These are phyloP conservation scores for Aureobasidium sp. DNA, from an alignment of 2,329 filamentous ascomycete species.

Conservation along the genomic window DNA sequence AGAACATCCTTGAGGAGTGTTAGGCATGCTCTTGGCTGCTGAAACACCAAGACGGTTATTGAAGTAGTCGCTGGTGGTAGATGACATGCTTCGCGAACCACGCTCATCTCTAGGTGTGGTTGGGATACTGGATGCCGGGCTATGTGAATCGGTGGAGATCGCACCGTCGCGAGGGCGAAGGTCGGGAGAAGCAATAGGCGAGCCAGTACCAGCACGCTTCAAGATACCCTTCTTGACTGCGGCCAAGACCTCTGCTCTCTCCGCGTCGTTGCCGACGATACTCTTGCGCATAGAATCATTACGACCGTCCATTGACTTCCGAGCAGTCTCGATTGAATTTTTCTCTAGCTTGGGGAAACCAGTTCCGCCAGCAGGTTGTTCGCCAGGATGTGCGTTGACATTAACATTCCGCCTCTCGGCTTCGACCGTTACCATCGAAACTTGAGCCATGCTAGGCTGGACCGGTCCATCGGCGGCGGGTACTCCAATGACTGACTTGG, in stretches of 20 bases:
- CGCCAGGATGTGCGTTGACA: constrained; percentile 61
- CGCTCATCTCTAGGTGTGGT: constrained; percentile 79
- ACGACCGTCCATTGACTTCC: constrained; percentile 42
- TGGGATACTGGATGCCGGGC: constrained; percentile 76
- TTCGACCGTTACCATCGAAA: constrained; percentile 94
- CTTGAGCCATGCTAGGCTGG: constrained; percentile 64
- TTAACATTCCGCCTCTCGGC: constrained; percentile 82
- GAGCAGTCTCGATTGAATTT: constrained; percentile 65
- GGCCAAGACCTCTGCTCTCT: constrained; percentile 84
- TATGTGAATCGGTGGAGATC: constrained; percentile 62
- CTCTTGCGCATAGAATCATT: constrained; percentile 65
- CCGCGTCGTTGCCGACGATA: constrained; percentile 82
- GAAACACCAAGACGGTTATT: constrained; percentile 61
- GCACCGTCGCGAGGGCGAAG: constrained; percentile 54
- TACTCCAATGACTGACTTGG: constrained; percentile 81
- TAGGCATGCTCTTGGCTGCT: constrained; percentile 73
- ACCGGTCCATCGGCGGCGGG: constrained; percentile 61
- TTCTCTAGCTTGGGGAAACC: constrained; percentile 79
- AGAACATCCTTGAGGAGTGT: constrained; percentile 62
- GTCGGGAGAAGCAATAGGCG: constrained; percentile 62
- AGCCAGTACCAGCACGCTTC: constrained; percentile 64
- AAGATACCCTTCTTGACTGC: constrained; percentile 93
- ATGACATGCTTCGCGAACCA: constrained; percentile 39
- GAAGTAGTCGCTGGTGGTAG: constrained; percentile 74
- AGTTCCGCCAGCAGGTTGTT: constrained; percentile 63